Evolutionary conservation across 1,284 basidiomycete genomes (phyloP), one percentile per base, ranked within the genome.

Genomic region (Boletus mariae): DNA sequence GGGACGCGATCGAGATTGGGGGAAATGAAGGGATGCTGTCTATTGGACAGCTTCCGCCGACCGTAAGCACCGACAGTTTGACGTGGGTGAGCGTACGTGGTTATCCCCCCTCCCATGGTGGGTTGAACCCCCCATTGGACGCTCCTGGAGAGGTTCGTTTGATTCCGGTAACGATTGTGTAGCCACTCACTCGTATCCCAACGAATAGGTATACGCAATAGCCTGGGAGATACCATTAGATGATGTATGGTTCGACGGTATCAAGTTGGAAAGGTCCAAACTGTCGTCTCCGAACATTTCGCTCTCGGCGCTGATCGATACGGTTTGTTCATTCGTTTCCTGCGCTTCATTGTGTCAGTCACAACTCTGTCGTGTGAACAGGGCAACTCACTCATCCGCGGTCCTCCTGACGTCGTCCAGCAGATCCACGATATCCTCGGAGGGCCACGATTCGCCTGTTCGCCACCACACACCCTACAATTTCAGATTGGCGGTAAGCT

Each of bases 401-500:
- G 81, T 12, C 81, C 82, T 5, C 57, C 68, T 4, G 81, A 84
- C 51, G 71, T 81, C 8, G 70, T 83, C 6, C 52, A 65, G 2
- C 59, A 69, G 45, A 79, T 87, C 54, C 62, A 76, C 25, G 59
- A 57, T 5, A 64, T 55, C 17, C 61, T 77, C 0, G 71, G 72
- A n/a, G 68, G 69, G 7, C 61, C 71, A 17, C 68, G 58, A 5
- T 73, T 77, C 45, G 69, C 75, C 2, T 81, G 80, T 64, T 62
- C 69, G 6, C 67, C 69, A 5, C 74, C 82, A 2, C 85, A 85
- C 57, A 79, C 66, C 3, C 67, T 87, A 20, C 68, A 74, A 1
- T 88, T 85, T 67, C 70, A 82, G 58, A 84, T 88, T 47, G 82
- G 79, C 25, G 85, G 85, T 3, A 74, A 73, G 62, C 67, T 77